Conservation (phyloP, 495 filamentous ascomycete species). For the Podospora appendiculata region DNA sequence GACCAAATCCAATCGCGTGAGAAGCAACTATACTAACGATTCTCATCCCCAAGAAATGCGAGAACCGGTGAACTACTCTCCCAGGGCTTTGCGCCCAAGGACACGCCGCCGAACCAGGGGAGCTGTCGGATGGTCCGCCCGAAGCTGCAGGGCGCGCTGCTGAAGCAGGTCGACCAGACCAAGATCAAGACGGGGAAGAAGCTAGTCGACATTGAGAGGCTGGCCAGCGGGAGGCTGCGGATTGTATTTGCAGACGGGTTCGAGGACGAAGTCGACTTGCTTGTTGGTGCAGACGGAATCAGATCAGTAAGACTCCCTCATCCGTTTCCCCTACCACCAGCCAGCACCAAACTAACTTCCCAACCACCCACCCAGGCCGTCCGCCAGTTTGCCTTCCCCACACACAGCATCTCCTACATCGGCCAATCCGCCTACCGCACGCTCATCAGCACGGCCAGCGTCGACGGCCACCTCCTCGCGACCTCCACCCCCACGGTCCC, state of each 20-base stretch:
- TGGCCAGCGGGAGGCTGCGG: constrained; percentile 15
- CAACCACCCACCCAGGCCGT: neutral
- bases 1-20: neutral
- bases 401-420: neutral
- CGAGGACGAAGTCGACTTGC: constrained; percentile 33
- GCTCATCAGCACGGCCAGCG: neutral
- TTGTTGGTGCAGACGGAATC: constrained; percentile 47
- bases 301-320: constrained; percentile 31
- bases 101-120: neutral
- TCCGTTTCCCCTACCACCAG: neutral
- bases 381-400: neutral
- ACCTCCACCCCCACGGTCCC: neutral
- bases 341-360: neutral
- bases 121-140: neutral
- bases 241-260: constrained; percentile 33
- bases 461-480: neutral
- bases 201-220: constrained; percentile 19
- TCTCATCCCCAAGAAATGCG: neutral
- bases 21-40: no score
- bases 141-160: constrained; percentile 31
- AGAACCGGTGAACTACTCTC: neutral
- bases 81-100: neutral
- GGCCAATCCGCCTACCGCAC: neutral
- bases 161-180: constrained; percentile 27
- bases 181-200: constrained; percentile 33